Base-by-base conservation (phyloP, 768 basidiomycete genomes). In the Kockovaella imperatae region DNA sequence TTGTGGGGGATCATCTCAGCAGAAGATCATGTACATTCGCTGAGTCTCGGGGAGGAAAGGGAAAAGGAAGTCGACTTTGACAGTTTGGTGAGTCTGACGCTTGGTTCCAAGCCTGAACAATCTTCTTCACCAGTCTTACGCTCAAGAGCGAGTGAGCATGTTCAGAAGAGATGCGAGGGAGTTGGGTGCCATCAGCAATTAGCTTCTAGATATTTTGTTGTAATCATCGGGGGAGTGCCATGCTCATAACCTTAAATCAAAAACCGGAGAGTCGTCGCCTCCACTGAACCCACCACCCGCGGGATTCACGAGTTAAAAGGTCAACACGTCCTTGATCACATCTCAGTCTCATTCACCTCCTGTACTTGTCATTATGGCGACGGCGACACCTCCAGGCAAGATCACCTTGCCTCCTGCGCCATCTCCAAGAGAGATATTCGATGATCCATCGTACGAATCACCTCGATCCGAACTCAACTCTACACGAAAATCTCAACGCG, bases 1-100 rank as follows among this genome's bases (percentile, higher is more conserved):
- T 74, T 96, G 35, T 99, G 95, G 95, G 89, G 86, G 6, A 76
- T 97, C 54, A 81, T 97, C 4, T 89, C 93, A 71, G 88, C 87
- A 5, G 58, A 64, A 26, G 62, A 67, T 30, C 66, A 68, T 35
- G 61, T 71, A 6, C 74, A 76, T 32, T 77, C 77, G 42, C 38
- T 64, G 23, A 45, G 64, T 29, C n/a, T n/a, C n/a, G n/a, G n/a
- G n/a, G 54, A 52, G 28, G 59, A 54, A 4, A 62, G 57, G 20
- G 45, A 56, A 36, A 74, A 80, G 56, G 56, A 55, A 13, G 60
- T 62, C 6, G 93, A 90, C 56, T 97, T 95, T 67, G 86, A 97
- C 72, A 95, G 96, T 71, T 70, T 96, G 53, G 71, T 72, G 42
- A 36, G 51, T 50, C n/a, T 20, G 7, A 18, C 18, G 24, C 30